Evolutionary conservation across 2,329 filamentous ascomycete genomes (phyloP), one percentile per base, ranked within the genome.

Genomic region (Colletotrichum sp.): DNA sequence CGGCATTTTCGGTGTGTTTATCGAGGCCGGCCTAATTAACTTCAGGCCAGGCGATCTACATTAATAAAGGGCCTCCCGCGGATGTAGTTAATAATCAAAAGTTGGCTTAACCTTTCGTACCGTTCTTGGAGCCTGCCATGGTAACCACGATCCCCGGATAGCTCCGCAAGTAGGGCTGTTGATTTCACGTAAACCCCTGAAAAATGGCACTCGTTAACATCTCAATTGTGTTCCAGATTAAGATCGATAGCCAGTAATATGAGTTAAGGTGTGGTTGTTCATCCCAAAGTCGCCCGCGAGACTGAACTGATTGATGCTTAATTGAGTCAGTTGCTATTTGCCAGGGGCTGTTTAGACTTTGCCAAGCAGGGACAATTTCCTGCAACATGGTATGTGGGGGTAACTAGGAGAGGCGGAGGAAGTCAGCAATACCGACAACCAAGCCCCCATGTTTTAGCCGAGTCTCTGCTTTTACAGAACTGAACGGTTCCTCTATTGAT

Each of bases 191-290:
- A 2, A 0, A 51, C 43, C 43, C 43, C 43, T 51, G 43, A 51
- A 8, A 24, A 4, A 8, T n/a, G 43, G 43, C 43, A 2, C 6
- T 8, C 3, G 43, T n/a, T 8, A n/a, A 51, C 43, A 21, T 15
- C 3, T 8, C n/a, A 13, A 13, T 21, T 51, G n/a, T 51, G 43
- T 51, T 51, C 43, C 43, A 51, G 43, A 51, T 24, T 51, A n/a
- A 51, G 2, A 51, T 21, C 0, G 4, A 24, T 51, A 1, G 43
- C 6, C n/a, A 24, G n/a, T 51, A 21, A 0, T 0, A 21, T 51
- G 43, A 51, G 43, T 51, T 51, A 21, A 51, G 0, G 43, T 51
- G 43, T 51, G 43, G n/a, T n/a, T 51, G 43, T 51, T 51, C 43
- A 51, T 51, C 43, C 0, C 43, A 51, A 38, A 51, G 43, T 51